These are phyloP conservation scores for Phytophthora crassamura DNA, from an alignment of 352 stramenopile genomes.

Conservation along the genomic window DNA sequence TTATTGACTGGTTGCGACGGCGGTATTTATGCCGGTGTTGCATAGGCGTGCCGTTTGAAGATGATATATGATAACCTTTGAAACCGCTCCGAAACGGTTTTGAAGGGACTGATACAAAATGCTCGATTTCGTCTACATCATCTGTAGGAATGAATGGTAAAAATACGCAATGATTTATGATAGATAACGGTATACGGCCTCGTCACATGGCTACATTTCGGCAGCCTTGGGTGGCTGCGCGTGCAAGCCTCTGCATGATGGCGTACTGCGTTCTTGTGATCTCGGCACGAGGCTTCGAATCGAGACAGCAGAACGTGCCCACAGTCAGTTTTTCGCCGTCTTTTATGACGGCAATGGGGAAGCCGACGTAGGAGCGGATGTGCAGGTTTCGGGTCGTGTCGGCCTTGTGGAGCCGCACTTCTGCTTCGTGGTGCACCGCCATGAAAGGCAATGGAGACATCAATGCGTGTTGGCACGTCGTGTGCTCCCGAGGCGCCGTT, in stretches of 20 bases:
- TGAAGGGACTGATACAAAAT: too few relatives aligned
- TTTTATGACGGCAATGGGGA: slow-evolving; percentile 28
- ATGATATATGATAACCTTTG: too few relatives aligned
- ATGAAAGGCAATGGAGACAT: slow-evolving; percentile 58
- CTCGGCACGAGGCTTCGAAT: slow-evolving; percentile 22
- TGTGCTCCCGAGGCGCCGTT: slow-evolving; percentile 48
- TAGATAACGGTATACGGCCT: too few relatives aligned
- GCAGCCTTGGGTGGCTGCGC: slow-evolving; percentile 17
- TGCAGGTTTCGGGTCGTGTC: slow-evolving; percentile 30
- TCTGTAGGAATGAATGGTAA: too few relatives aligned
- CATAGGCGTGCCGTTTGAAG: too few relatives aligned
- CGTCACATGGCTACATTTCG: not conserved
- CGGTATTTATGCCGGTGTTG: too few relatives aligned
- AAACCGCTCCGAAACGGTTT: too few relatives aligned
- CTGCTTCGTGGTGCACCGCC: slow-evolving; percentile 57
- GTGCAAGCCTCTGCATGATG: slow-evolving; percentile 24
- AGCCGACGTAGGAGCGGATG: slow-evolving; percentile 65
- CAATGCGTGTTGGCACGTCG: slow-evolving; percentile 60
- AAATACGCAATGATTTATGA: too few relatives aligned
- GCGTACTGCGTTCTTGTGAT: slow-evolving; percentile 36
- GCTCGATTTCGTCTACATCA: too few relatives aligned
- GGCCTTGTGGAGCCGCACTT: slow-evolving; percentile 55
- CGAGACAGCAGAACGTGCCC: slow-evolving; percentile 40
- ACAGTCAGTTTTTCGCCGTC: slow-evolving; percentile 11
- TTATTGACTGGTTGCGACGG: too few relatives aligned